A percentile compares a stretch with the other conserved stretches of the same genome.
Conservation (phyloP, 2,329 filamentous ascomycete genomes). For the Colletotrichum lini region DNA sequence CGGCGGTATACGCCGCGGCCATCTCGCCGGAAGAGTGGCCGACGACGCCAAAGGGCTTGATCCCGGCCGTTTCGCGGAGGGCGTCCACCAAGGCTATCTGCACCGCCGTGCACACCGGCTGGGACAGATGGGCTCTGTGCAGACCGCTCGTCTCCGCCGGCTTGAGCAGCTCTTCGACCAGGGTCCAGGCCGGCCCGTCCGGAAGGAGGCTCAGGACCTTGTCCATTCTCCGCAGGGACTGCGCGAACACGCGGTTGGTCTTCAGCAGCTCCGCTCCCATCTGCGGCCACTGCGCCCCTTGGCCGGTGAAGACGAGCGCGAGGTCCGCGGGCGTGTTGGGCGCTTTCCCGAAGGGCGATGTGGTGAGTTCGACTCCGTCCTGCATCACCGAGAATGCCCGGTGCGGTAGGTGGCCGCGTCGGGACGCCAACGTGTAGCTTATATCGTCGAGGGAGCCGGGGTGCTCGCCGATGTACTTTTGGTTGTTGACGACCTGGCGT, state of each 20-base stretch:
- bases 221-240: conserved; percentile 42
- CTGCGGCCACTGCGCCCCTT: conserved; percentile 53
- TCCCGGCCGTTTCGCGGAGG: conserved; percentile 47
- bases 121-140: conserved; percentile 45
- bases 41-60: conserved; percentile 54
- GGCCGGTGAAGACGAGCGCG: conserved; percentile 52
- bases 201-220: conserved; percentile 11
- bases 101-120: conserved; percentile 50
- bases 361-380: neutral
- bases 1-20: conserved; percentile 48
- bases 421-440: conserved; percentile 44
- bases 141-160: neutral
- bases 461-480: conserved; percentile 20
- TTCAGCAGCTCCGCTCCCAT: conserved; percentile 49
- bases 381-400: conserved; percentile 39
- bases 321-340: conserved; percentile 9
- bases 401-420: conserved; percentile 41
- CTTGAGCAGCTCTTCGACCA: conserved; percentile 45
- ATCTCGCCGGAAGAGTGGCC: conserved; percentile 54
- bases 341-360: conserved; percentile 3
- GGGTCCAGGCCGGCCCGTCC: conserved; percentile 42
- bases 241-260: conserved; percentile 8
- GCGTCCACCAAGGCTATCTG: conserved; percentile 55
- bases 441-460: conserved; percentile 29
- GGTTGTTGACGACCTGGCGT: conserved; percentile 34